Base-by-base conservation (phyloP, 139 green algal genomes). In the Auxenochlorella pyrenoidosa region DNA sequence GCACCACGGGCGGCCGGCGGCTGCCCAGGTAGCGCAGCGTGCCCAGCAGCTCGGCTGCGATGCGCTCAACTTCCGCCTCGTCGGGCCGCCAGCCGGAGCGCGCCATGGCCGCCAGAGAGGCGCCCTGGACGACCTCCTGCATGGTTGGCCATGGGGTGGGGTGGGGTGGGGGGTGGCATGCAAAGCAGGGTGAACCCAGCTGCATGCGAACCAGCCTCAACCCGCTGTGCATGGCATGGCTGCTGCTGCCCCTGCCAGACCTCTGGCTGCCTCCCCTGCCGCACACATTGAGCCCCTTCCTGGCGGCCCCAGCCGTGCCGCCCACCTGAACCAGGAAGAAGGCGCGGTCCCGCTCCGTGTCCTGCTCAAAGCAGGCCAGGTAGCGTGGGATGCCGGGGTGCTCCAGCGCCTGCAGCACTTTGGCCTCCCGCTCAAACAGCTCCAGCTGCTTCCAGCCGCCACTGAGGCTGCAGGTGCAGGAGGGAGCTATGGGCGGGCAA, bases 381-480 rank as follows among this genome's bases (percentile, higher is more conserved):
- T 98, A 99, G 30, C 76, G 60, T 10, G 95, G 95, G 60, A 98
- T 98, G 65, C 89, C 90, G n/a, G 89, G 89, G 75, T 95, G 92
- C 1, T 73, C 58, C 51, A 98, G 89, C 0, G 44, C 26, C 36
- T 91, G 65, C 63, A 98, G 72, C 21, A 83, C 82, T 47, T 72
- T 72, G 1, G 94, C 97, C 90, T 99, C 97, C 0, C 97, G 87
- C 89, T 99, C 89, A 88, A 99, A 99, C 85, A 99, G 90, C 43
- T 98, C 94, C 78, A 99, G 91, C 93, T 97, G 92, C 91, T 99
- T 99, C 96, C 96, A 99, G 85, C 95, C 47, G 47, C 18, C 93
- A 3, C 82, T 65, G 73, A 96, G 76, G 15, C 79, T 87, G 79
- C 58, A 5, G 54, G 63, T 4, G 12, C 5, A 18, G 24, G 13